phyloP scores from a whole-genome alignment of 2,329 filamentous ascomycete species.

The Achaetomium macrosporum region DNA sequence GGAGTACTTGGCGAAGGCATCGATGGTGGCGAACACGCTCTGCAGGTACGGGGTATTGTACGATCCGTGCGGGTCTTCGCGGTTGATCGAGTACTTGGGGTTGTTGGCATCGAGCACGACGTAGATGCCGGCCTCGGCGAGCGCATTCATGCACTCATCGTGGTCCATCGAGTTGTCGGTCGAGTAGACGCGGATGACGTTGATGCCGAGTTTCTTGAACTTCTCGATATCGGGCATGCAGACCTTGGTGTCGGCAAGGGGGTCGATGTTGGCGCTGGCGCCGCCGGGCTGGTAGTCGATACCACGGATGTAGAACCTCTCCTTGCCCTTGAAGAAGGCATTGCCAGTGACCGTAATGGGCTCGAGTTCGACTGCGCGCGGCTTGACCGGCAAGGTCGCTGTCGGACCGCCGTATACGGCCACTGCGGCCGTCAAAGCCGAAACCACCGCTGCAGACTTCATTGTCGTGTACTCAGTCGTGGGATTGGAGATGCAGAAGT shows the following conservation, averaged over 20 bases:
- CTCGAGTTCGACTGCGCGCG: constrained; percentile 15
- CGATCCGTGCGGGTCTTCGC: constrained; percentile 57
- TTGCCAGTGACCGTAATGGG: constrained; percentile 25
- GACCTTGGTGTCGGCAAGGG: constrained; percentile 62
- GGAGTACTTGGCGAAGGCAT: constrained; percentile 73
- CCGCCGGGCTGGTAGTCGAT: constrained; percentile 59
- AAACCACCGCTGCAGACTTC: constrained; percentile 21
- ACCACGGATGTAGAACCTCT: constrained; percentile 55
- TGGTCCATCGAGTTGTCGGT: constrained; percentile 81
- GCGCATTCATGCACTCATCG: constrained; percentile 75
- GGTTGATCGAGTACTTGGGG: constrained; percentile 25
- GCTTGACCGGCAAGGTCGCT: constrained; percentile 8
- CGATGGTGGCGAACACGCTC: constrained; percentile 81
- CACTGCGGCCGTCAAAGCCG: constrained; percentile 19
- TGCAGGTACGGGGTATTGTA: constrained; percentile 87
- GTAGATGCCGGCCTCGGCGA: constrained; percentile 85
- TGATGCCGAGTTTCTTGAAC: constrained; percentile 82
- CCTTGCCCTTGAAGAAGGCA: constrained; percentile 49
- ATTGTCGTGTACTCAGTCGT: constrained; percentile 9
- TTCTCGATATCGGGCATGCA: constrained; percentile 76
- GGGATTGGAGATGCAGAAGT: not conserved
- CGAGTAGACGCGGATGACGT: constrained; percentile 88
- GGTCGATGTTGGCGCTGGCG: constrained; percentile 54
- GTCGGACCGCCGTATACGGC: constrained; percentile 20
- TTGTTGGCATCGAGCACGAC: constrained; percentile 63